Base-by-base conservation (phyloP, 352 stramenopile genomes). In the Phytophthora niederhauseri region DNA sequence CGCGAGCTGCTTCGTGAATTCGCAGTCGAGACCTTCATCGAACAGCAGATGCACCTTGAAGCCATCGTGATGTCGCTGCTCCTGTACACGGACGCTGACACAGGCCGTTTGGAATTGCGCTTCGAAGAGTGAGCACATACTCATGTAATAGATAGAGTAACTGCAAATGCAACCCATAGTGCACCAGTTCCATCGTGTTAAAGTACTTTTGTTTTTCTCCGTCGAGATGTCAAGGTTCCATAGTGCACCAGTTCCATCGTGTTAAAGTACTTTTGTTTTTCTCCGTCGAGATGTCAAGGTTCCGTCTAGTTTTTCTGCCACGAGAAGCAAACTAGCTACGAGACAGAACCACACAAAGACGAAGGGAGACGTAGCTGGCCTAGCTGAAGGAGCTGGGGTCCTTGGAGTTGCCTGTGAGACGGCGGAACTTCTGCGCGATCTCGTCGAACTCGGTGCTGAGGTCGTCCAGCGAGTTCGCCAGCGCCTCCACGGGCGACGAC, bases 381-480 rank as follows among this genome's bases (percentile, higher is more conserved):
- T n/a, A n/a, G n/a, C n/a, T 95, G 66, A 95, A 95, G 15, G 82
- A 86, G 52, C 85, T 92, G 57, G 84, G 78, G 69, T 95, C 84
- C 81, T 95, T 95, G 34, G 84, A 89, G 81, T 91, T 94, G 63
- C 87, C 87, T 6, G 85, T 93, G 24, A 90, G 70, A 45, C 85
- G 85, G 20, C 87, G 85, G 70, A 95, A 95, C 64, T 93, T 92
- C 50, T 92, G 85, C 64, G 85, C 85, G 59, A 95, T 84, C 72
- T 94, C 86, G 66, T 95, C 85, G 63, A 95, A 95, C 74, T 95
- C 87, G 65, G 85, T 93, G 66, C 84, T 93, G 48, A 95, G 82
- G 64, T 95, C 87, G 68, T 95, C 87, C 36, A 94, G 82, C 64
- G 82, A 93, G 68, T 92, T 93, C 62, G 81, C 84, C 34, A 95